These are phyloP conservation scores for Fusarium phyllophilum DNA, from an alignment of 2,329 filamentous ascomycete genomes.

Conservation along the genomic window DNA sequence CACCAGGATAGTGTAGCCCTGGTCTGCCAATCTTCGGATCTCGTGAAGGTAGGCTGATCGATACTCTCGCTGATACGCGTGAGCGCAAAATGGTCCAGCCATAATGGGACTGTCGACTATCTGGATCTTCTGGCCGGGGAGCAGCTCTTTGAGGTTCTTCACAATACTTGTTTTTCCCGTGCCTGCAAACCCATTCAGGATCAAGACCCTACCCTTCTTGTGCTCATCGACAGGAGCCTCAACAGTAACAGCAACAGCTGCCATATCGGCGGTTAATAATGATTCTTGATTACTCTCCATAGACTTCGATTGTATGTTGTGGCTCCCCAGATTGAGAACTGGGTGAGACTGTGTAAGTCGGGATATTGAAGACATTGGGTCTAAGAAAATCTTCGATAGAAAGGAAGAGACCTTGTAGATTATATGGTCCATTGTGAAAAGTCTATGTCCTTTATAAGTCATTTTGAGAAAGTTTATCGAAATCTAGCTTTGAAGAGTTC, in stretches of 20 bases:
- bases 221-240: background rate
- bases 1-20: slow-evolving; percentile 13
- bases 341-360: background rate
- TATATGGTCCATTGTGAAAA: background rate
- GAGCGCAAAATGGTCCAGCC: background rate
- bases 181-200: slow-evolving; percentile 19
- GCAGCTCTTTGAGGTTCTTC: background rate
- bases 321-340: background rate
- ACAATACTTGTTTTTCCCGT: slow-evolving; percentile 5
- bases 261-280: background rate
- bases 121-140: background rate
- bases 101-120: slow-evolving; percentile 22
- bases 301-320: background rate
- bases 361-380: background rate
- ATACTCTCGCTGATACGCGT: background rate
- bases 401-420: background rate
- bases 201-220: slow-evolving; percentile 10
- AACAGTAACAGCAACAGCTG: background rate
- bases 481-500: background rate
- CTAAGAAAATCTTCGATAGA: background rate
- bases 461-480: background rate
- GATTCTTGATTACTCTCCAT: background rate
- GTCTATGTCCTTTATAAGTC: background rate
- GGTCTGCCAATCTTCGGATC: slow-evolving; percentile 5
- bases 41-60: slow-evolving; percentile 21